Evolutionary conservation across 2,329 filamentous ascomycete genomes (phyloP).

Genomic region (Simplicillium sp.): DNA sequence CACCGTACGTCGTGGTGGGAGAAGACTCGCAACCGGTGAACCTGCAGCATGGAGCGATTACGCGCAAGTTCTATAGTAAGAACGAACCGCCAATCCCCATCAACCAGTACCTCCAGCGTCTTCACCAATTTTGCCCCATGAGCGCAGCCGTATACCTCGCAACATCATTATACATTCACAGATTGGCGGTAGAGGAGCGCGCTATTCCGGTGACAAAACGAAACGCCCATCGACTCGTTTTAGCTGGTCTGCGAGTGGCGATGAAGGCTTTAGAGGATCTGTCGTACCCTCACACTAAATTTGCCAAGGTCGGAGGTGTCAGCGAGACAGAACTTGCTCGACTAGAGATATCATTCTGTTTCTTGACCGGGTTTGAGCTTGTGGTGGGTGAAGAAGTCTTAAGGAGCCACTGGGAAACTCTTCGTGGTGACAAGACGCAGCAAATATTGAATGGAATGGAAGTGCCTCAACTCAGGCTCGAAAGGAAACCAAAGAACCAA

Average conservation of each 20-base stretch:
- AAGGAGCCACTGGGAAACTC: conserved; percentile 20
- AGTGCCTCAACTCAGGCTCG: conserved; percentile 5
- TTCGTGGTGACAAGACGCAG: conserved; percentile 16
- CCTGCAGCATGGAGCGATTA: conserved; percentile 75
- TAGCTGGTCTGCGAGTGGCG: conserved; percentile 77
- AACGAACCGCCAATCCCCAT: conserved; percentile 74
- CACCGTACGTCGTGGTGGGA: conserved; percentile 54
- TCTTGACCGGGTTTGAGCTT: conserved; percentile 76
- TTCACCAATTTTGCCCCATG: conserved; percentile 89
- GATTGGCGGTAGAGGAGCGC: conserved; percentile 66
- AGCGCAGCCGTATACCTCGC: conserved; percentile 90
- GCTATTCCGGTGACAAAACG: conserved; percentile 71
- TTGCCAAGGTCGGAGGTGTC: conserved; percentile 83
- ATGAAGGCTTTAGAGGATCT: conserved; percentile 95
- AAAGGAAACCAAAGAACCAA: conserved; percentile 2
- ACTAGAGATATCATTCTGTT: conserved; percentile 84
- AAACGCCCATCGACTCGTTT: conserved; percentile 77
- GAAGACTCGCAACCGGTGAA: conserved; percentile 63
- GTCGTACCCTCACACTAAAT: conserved; percentile 73
- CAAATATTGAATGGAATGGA: conserved; percentile 4
- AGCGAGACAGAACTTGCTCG: conserved; percentile 71
- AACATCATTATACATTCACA: conserved; percentile 78
- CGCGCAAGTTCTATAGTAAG: conserved; percentile 89
- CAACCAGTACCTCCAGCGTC: conserved; percentile 73
- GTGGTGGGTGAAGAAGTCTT: conserved; percentile 35